Conservation (phyloP, 371 early-diverging fungal species). For the Syncephalastrum racemosum region DNA sequence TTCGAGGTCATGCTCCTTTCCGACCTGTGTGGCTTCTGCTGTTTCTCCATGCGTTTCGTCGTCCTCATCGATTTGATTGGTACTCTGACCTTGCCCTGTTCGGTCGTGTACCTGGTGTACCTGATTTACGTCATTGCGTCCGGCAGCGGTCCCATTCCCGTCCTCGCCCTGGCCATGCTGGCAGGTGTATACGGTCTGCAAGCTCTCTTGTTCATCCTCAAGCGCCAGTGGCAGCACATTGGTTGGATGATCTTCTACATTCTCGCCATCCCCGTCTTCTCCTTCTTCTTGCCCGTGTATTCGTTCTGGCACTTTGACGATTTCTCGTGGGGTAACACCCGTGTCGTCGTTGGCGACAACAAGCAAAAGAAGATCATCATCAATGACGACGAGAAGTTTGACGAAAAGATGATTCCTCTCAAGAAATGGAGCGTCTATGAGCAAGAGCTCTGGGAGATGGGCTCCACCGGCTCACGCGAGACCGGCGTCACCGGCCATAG, state of each 20-base stretch:
- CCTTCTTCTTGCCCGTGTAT: slow-evolving; percentile 79
- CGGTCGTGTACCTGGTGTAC: slow-evolving; percentile 83
- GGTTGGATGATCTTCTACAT: slow-evolving; percentile 97
- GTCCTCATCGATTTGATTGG: slow-evolving; percentile 92
- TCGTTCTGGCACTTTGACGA: slow-evolving; percentile 94
- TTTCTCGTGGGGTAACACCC: slow-evolving; percentile 93
- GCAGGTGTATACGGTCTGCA: slow-evolving; percentile 84
- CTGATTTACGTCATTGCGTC: slow-evolving; percentile 65
- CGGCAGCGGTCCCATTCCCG: slow-evolving; percentile 51
- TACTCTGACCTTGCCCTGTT: slow-evolving; percentile 92
- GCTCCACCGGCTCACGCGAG: slow-evolving; percentile 57
- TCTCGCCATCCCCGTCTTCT: slow-evolving; percentile 81
- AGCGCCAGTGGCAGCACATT: slow-evolving; percentile 92
- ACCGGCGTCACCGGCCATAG: slow-evolving; percentile 49
- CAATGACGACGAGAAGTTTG: slow-evolving; percentile 78
- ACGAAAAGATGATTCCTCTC: slow-evolving; percentile 83
- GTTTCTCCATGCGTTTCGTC: slow-evolving; percentile 95
- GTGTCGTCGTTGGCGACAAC: slow-evolving; percentile 72
- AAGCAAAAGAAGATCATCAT: slow-evolving; percentile 62
- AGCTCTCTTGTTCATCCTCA: slow-evolving; percentile 82
- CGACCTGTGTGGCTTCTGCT: slow-evolving; percentile 94
- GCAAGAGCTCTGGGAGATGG: slow-evolving; percentile 78
- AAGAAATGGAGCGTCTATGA: slow-evolving; percentile 94
- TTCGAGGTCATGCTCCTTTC: slow-evolving; percentile 86
- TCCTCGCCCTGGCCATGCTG: slow-evolving; percentile 59